Conservation (phyloP, 2,329 filamentous ascomycete species). For the Neodidymelliopsis sp. region DNA sequence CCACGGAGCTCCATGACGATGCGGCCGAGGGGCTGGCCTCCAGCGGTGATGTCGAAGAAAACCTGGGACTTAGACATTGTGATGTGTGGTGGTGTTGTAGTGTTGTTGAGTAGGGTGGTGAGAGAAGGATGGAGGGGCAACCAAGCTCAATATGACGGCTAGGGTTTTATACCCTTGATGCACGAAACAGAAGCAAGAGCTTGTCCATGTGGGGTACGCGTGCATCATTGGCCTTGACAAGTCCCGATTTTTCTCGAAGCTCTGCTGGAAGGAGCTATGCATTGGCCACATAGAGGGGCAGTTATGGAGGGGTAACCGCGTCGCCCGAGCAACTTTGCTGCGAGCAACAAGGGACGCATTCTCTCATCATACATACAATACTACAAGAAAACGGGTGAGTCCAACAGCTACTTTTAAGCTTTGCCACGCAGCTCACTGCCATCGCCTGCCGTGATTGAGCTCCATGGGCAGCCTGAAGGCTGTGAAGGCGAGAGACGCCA, state of each 20-base stretch:
- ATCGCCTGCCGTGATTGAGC: not conserved
- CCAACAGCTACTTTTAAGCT: not conserved
- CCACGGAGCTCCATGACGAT: slow-evolving; percentile 79
- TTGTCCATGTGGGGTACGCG: slow-evolving; percentile 14
- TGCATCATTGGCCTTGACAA: slow-evolving; percentile 12
- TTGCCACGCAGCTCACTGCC: not conserved
- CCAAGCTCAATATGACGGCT: slow-evolving; percentile 14
- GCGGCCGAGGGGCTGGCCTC: slow-evolving; percentile 74
- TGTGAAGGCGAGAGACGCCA: not conserved
- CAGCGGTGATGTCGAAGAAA: slow-evolving; percentile 92
- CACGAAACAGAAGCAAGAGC: slow-evolving; percentile 22
- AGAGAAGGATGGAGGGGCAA: slow-evolving; percentile 16
- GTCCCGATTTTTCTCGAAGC: slow-evolving; percentile 18
- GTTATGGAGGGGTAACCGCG: slow-evolving; percentile 10
- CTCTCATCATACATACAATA: not conserved
- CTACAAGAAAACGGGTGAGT: not conserved
- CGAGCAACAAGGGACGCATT: not conserved
- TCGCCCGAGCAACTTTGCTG: slow-evolving; percentile 8
- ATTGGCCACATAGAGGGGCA: slow-evolving; percentile 23
- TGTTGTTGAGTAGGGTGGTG: slow-evolving; percentile 23
- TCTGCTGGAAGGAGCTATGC: slow-evolving; percentile 15
- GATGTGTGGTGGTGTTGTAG: slow-evolving; percentile 25
- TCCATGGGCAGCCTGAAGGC: not conserved
- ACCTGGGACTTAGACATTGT: slow-evolving; percentile 67
- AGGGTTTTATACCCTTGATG: slow-evolving; percentile 20